Evolutionary conservation across 148 eudicot species (phyloP).

Genomic region (Silene conica): DNA sequence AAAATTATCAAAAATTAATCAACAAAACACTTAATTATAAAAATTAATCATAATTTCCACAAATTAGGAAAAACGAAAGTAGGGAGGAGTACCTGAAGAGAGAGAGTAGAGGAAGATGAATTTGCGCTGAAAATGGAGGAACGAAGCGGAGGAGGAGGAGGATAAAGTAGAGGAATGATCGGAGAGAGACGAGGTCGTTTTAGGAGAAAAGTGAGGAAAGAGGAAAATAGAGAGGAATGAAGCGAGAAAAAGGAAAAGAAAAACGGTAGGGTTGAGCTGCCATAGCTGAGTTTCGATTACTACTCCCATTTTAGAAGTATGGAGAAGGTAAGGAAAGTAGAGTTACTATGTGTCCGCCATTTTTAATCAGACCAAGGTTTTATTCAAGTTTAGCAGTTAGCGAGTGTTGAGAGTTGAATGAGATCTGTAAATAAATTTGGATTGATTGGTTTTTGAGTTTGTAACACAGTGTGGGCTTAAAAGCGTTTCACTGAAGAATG

Average conservation of each 20-base stretch:
- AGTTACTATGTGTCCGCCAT: constrained; percentile 21
- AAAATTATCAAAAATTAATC: neutral
- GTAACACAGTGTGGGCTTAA: no score
- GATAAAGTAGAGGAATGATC: constrained; percentile 34
- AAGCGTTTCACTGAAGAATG: no score
- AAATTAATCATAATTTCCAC: neutral
- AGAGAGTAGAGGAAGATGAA: constrained; percentile 63
- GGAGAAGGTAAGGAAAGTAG: neutral
- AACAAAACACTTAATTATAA: neutral
- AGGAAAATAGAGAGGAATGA: constrained; percentile 51
- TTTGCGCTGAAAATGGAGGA: constrained; percentile 50
- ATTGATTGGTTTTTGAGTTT: no score
- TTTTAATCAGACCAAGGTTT: neutral
- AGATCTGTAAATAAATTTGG: no score
- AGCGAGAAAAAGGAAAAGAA: constrained; percentile 44
- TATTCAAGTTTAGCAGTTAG: neutral
- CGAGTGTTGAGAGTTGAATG: neutral
- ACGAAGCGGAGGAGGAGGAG: constrained; percentile 38
- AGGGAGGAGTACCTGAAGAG: constrained; percentile 46
- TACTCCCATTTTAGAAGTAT: constrained; percentile 44
- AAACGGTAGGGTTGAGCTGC: constrained; percentile 51
- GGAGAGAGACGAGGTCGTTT: constrained; percentile 22
- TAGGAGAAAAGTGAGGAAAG: constrained; percentile 42
- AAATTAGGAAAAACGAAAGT: neutral
- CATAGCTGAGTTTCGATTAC: constrained; percentile 65